phyloP scores from a whole-genome alignment of 306 rosid genomes.

The Trifolium repens region DNA sequence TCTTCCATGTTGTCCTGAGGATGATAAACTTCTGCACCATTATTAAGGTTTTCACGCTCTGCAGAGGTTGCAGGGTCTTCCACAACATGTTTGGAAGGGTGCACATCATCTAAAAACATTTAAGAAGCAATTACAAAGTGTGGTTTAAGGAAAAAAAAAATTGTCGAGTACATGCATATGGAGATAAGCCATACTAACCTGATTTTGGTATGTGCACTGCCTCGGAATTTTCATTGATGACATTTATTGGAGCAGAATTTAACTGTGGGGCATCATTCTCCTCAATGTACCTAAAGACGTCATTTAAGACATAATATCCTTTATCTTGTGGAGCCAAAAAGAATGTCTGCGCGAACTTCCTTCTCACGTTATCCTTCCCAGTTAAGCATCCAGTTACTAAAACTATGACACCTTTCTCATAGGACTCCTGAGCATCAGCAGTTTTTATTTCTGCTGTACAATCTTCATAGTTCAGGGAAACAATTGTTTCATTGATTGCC shows the following conservation, averaged over 20 bases:
- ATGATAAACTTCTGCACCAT: conserved; percentile 73
- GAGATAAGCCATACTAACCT: conserved; percentile 60
- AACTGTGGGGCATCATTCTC: conserved; percentile 57
- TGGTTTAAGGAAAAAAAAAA: conserved; percentile 27
- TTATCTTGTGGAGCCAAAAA: conserved; percentile 98
- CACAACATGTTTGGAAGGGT: conserved; percentile 59
- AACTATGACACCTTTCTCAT: conserved; percentile 89
- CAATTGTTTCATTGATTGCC: conserved; percentile 85
- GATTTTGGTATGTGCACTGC: conserved; percentile 57
- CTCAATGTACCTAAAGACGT: conserved; percentile 88
- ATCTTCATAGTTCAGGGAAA: conserved; percentile 84
- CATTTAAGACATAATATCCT: conserved; percentile 91
- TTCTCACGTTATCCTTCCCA: conserved; percentile 81
- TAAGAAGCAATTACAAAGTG: conserved; percentile 39
- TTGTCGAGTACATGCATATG: background rate
- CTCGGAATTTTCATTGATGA: conserved; percentile 57
- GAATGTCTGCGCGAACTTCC: conserved; percentile 88
- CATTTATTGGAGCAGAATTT: conserved; percentile 51
- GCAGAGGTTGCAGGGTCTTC: conserved; percentile 55
- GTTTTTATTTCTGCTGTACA: conserved; percentile 88
- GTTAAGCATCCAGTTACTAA: conserved; percentile 95
- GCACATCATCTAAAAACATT: conserved; percentile 60
- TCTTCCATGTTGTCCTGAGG: conserved; percentile 74
- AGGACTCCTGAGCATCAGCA: conserved; percentile 95
- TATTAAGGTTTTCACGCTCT: conserved; percentile 64